A percentile compares a stretch with the other conserved stretches of the same genome.
Evolutionary conservation across 176 grass and related monocot species (phyloP).

Genomic region (Calamus simplicifolius): DNA sequence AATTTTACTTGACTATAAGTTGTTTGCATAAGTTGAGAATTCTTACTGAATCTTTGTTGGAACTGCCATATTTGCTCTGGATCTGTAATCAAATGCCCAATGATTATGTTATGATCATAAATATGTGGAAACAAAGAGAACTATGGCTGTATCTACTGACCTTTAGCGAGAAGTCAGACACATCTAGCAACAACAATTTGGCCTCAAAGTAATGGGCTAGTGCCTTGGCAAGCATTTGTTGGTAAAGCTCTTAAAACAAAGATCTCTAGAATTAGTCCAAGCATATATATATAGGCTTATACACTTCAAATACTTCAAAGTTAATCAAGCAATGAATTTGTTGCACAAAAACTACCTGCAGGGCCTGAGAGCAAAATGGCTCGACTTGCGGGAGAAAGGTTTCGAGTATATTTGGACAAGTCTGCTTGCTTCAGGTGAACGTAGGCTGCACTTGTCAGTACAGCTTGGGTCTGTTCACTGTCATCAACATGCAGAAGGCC

Average conservation of each 20-base stretch:
- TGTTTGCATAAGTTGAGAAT: background rate
- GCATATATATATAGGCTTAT: no score
- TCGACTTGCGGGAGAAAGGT: constrained; percentile 77
- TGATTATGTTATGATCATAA: constrained; percentile 12
- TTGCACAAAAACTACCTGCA: constrained; percentile 33
- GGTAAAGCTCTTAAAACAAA: constrained; percentile 57
- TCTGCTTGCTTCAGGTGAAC: constrained; percentile 71
- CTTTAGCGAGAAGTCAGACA: constrained; percentile 72
- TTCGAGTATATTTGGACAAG: constrained; percentile 71
- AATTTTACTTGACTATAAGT: no score
- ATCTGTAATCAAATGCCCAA: constrained; percentile 38
- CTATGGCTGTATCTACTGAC: constrained; percentile 11
- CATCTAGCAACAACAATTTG: constrained; percentile 67
- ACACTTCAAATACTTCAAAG: no score
- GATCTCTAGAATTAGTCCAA: background rate
- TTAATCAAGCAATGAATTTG: no score
- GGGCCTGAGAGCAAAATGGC: constrained; percentile 81
- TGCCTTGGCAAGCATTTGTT: constrained; percentile 77
- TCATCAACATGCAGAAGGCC: constrained; percentile 9
- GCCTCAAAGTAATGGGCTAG: constrained; percentile 62
- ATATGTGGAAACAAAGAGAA: background rate
- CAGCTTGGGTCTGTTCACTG: constrained; percentile 67
- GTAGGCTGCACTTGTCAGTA: constrained; percentile 89
- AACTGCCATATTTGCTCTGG: constrained; percentile 81
- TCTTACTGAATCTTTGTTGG: constrained; percentile 49